Evolutionary conservation across 805 yeast species (phyloP).

Genomic region (Candida ortonii): DNA sequence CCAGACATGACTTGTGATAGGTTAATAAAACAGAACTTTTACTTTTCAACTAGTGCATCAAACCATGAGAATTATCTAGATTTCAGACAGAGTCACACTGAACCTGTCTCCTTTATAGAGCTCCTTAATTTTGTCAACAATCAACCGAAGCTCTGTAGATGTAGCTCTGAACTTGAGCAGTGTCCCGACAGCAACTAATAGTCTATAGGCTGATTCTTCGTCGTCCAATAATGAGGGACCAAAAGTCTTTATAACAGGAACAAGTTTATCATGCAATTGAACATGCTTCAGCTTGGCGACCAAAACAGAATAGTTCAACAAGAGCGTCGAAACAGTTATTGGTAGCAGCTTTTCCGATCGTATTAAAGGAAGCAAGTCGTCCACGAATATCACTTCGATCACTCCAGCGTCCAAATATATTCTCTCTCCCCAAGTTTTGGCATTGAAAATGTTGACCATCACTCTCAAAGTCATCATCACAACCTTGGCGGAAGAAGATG

Average conservation of each 20-base stretch:
- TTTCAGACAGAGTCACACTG: slow-evolving; percentile 20
- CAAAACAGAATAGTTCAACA: slow-evolving; percentile 47
- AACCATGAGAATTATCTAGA: slow-evolving; percentile 11
- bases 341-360: slow-evolving; percentile 29
- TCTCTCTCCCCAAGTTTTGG: slow-evolving; percentile 45
- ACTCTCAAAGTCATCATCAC: slow-evolving; percentile 57
- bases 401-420: slow-evolving; percentile 42
- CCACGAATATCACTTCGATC: slow-evolving; percentile 35
- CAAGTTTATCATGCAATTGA: slow-evolving; percentile 30
- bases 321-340: slow-evolving; percentile 46
- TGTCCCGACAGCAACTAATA: slow-evolving; percentile 63
- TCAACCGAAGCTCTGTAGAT: slow-evolving; percentile 7
- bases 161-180: slow-evolving; percentile 30
- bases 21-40: no score
- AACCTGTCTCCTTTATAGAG: slow-evolving; percentile 20
- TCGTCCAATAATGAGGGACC: slow-evolving; percentile 28
- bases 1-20: no score
- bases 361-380: slow-evolving; percentile 18
- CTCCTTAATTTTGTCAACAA: slow-evolving; percentile 10
- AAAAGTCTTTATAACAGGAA: slow-evolving; percentile 19
- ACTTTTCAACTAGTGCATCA: no score
- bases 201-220: slow-evolving; percentile 68
- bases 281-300: slow-evolving; percentile 30
- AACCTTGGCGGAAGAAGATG: slow-evolving; percentile 31
- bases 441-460: slow-evolving; percentile 51